These are phyloP conservation scores for Dryas integrifolia DNA, from an alignment of 331 rosid species.

Conservation along the genomic window DNA sequence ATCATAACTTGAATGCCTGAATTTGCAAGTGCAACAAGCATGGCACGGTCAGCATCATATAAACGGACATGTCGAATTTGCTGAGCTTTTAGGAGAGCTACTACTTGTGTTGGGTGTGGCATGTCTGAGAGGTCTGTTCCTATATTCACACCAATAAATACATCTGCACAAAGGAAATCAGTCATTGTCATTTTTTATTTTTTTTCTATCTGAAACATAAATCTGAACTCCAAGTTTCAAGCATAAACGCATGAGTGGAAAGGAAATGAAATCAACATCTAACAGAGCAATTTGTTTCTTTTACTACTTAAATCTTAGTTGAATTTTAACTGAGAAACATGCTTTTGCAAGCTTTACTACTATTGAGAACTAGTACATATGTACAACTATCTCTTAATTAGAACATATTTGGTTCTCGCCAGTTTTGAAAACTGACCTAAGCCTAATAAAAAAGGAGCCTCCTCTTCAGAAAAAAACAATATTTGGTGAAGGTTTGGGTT, in stretches of 20 bases:
- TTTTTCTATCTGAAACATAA: conserved; percentile 37
- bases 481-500: not conserved
- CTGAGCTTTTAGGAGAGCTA: conserved; percentile 73
- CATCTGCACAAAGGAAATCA: conserved; percentile 34
- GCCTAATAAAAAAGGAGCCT: not conserved
- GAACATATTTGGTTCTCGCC: not conserved
- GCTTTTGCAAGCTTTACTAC: not conserved
- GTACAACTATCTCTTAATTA: not conserved
- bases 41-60: conserved; percentile 70
- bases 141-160: conserved; percentile 78
- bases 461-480: too few relatives aligned
- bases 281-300: not conserved
- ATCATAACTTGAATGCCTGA: conserved; percentile 74
- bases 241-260: not conserved
- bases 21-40: conserved; percentile 83
- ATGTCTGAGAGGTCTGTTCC: conserved; percentile 83
- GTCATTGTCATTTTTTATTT: not conserved
- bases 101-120: conserved; percentile 97
- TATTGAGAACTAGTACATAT: not conserved
- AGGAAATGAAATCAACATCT: not conserved
- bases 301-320: not conserved
- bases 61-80: conserved; percentile 71
- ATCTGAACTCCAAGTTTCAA: conserved; percentile 15
- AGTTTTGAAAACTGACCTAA: not conserved
- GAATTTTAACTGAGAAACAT: not conserved